These are phyloP conservation scores for Apiotrichum gamsii DNA, from an alignment of 1,284 basidiomycete species.

Conservation along the genomic window DNA sequence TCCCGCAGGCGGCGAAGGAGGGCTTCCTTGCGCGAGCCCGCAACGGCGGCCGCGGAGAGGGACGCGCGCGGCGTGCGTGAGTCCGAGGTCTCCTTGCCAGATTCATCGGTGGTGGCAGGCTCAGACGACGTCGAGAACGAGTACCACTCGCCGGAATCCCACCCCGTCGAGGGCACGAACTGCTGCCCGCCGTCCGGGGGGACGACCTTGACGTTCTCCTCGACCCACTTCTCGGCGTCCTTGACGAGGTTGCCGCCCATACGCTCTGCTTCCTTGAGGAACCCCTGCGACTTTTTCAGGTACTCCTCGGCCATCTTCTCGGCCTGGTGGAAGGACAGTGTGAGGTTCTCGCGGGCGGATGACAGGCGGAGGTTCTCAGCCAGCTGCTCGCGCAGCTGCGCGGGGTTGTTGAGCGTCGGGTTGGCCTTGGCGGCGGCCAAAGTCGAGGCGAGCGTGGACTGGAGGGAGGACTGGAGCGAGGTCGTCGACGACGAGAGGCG, in stretches of 20 bases:
- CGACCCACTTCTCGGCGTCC: conserved; percentile 60
- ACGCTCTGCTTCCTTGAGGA: conserved; percentile 55
- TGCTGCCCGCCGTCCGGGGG: conserved; percentile 60
- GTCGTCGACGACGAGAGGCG: conserved; percentile 31
- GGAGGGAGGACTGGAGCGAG: conserved; percentile 45
- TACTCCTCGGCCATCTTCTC: conserved; percentile 66
- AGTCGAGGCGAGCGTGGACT: conserved; percentile 54
- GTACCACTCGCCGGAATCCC: conserved; percentile 81
- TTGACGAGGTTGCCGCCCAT: conserved; percentile 53
- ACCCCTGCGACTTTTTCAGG: conserved; percentile 64
- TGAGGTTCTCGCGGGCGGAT: conserved; percentile 39
- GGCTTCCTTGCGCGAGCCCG: conserved; percentile 60
- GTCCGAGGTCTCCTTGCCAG: background rate
- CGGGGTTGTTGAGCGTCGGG: conserved; percentile 36
- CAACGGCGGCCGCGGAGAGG: conserved; percentile 22
- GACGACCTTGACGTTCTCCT: conserved; percentile 73
- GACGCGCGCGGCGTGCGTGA: conserved; percentile 3
- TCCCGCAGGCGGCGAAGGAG: conserved; percentile 66
- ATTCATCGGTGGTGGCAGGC: conserved; percentile 2
- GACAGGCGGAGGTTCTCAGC: conserved; percentile 59
- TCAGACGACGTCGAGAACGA: conserved; percentile 47
- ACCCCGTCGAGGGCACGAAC: conserved; percentile 52
- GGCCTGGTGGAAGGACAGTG: conserved; percentile 57
- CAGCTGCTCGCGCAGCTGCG: conserved; percentile 56
- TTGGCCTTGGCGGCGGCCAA: conserved; percentile 58